Base-by-base conservation (phyloP, 2,329 filamentous ascomycete species). In the Clarireedia paspali region DNA sequence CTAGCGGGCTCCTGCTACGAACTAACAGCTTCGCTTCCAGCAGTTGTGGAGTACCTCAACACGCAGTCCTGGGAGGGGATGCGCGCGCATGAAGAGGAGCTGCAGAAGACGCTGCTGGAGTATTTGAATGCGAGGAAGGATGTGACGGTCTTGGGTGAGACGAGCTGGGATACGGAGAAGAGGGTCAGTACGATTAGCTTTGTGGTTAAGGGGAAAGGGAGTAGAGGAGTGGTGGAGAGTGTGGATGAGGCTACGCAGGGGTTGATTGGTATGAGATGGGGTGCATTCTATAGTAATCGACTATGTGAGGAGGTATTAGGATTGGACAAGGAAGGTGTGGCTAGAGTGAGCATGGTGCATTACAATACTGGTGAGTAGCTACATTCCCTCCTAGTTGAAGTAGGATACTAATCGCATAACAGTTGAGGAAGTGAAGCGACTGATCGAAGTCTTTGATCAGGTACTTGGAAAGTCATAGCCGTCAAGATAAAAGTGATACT, bases 1-100 rank as follows among this genome's bases (percentile, higher is more conserved):
- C 77, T 89, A 1, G 85, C 87, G 0, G 86, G 77, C 0, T 80
- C 80, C 4, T 86, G 79, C 70, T 91, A 91, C 68, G 88, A 92
- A 70, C 76, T 87, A 20, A 76, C 83, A 0, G 77, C 83, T 39
- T 74, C 77, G 0, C 76, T 92, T 12, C 82, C 86, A 0, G 68
- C 74, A 0, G 79, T 91, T 1, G 72, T 81, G 0, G 70, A 75
- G 0, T 90, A 91, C 61, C 75, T 89, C n/a, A 70, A 73, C 1
- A 55, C 65, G 2, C 65, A 66, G 6, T 67, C 70, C 0, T 87
- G 82, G 82, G 66, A 70, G 0, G 70, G 65, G 2, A 80, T 87
- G 17, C 72, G 75, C 1, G 67, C 70, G 46, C 83, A 89, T 53
- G 87, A 90, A 67, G 75, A 77, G 27, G 71, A 71, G 26, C 69